Conservation (phyloP, 306 rosid species). For the Begonia loranthoides region DNA sequence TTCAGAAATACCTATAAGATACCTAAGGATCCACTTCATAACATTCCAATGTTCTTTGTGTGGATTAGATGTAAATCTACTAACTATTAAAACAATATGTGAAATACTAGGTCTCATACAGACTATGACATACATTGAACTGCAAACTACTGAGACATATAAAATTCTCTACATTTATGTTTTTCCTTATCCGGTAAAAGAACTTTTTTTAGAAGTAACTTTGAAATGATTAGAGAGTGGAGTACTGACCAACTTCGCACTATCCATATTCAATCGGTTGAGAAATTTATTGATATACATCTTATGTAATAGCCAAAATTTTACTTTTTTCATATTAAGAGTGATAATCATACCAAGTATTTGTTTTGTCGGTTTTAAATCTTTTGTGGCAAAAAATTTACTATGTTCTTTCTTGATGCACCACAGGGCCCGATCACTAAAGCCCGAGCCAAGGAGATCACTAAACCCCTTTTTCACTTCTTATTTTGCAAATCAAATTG, state of each 20-base stretch:
- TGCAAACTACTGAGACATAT: too few species aligned
- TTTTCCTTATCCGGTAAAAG: too few species aligned
- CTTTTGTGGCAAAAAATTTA: background rate
- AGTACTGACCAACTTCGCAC: background rate
- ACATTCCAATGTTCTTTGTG: background rate
- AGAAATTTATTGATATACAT: background rate
- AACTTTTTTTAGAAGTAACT: background rate
- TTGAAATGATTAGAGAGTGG: background rate
- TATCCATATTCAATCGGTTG: background rate
- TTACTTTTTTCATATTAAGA: background rate
- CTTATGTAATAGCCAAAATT: background rate
- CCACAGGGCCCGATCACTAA: too few species aligned
- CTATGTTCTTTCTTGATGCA: background rate
- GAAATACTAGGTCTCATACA: background rate
- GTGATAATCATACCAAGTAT: background rate
- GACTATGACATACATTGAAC: too few species aligned
- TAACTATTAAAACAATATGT: background rate
- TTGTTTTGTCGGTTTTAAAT: too few species aligned
- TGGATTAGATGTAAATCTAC: background rate
- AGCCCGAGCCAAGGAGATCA: too few species aligned
- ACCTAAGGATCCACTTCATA: too few species aligned
- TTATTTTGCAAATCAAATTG: too few species aligned
- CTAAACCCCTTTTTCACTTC: too few species aligned
- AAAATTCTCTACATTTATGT: too few species aligned
- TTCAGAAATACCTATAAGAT: background rate